A percentile compares a stretch with the other conserved stretches of the same genome.
These are phyloP conservation scores for Colletotrichum liaoningense DNA, from an alignment of 2,329 filamentous ascomycete genomes.

Conservation along the genomic window DNA sequence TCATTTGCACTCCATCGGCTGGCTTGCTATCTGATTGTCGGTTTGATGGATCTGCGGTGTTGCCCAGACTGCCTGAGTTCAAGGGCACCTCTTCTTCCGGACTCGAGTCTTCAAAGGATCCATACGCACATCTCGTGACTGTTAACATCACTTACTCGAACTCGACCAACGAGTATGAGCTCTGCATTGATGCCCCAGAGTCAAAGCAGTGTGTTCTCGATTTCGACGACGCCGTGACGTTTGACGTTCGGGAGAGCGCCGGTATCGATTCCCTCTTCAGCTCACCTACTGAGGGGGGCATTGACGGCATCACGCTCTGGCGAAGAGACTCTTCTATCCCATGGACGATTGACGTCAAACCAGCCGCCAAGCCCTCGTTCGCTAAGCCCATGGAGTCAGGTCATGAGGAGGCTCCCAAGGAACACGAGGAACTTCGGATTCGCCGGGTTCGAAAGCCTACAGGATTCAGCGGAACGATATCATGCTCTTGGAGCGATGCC, in stretches of 20 bases:
- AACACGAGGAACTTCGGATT: conserved; percentile 41
- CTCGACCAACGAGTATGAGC: conserved; percentile 61
- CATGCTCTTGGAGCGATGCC: conserved; percentile 90
- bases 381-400: too few species aligned
- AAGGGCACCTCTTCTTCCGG: conserved; percentile 48
- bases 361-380: neutral
- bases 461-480: conserved; percentile 71
- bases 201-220: conserved; percentile 82
- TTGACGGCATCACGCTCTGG: conserved; percentile 81
- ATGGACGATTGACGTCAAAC: conserved; percentile 82
- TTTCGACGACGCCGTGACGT: conserved; percentile 68
- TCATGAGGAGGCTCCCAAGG: too few species aligned
- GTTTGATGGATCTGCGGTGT: conserved; percentile 71
- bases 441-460: conserved; percentile 42
- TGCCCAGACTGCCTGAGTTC: conserved; percentile 66
- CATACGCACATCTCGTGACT: conserved; percentile 70
- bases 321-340: conserved; percentile 80
- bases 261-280: conserved; percentile 74
- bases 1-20: conserved; percentile 62
- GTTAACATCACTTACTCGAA: conserved; percentile 65
- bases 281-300: conserved; percentile 69
- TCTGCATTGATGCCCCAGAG: conserved; percentile 78
- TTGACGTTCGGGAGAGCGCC: conserved; percentile 71
- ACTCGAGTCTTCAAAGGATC: conserved; percentile 41
- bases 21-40: conserved; percentile 71